Conservation (phyloP, 768 basidiomycete genomes). For the Neoboletus magnificus region DNA sequence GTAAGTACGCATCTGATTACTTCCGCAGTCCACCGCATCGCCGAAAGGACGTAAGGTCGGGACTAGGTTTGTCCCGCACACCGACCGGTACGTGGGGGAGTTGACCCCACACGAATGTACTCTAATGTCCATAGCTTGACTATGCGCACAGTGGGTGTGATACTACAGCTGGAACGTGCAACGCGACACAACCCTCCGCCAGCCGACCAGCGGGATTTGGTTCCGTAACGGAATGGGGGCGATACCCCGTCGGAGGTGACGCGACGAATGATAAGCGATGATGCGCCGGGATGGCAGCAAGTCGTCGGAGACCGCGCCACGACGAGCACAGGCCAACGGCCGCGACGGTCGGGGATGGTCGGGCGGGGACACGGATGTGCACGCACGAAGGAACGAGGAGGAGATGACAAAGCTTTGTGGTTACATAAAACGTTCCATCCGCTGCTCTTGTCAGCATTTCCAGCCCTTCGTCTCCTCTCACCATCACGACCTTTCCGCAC, state of each 20-base stretch:
- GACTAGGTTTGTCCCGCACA: not conserved
- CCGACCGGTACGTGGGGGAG: too few species aligned
- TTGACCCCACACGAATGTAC: too few species aligned
- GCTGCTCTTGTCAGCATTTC: constrained; percentile 34
- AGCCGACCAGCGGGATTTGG: not conserved
- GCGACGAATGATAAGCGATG: too few species aligned
- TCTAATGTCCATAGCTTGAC: too few species aligned
- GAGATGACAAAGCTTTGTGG: constrained; percentile 35
- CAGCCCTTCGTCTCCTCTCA: constrained; percentile 33
- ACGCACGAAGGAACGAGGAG: constrained; percentile 1
- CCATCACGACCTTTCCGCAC: constrained; percentile 21
- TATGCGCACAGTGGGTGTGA: not conserved
- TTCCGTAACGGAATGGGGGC: not conserved
- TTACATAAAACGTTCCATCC: constrained; percentile 34
- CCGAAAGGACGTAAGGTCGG: not conserved
- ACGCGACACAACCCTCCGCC: not conserved
- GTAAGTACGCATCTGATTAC: not conserved
- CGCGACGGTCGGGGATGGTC: not conserved
- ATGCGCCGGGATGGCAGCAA: not conserved
- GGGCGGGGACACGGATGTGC: not conserved
- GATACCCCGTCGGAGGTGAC: not conserved
- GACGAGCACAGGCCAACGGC: not conserved
- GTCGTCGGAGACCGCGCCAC: not conserved
- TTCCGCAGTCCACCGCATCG: not conserved
- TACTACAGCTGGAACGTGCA: too few species aligned